Evolutionary conservation across 352 stramenopile genomes (phyloP), one percentile per base, ranked within the genome.

Genomic region (Phytophthora foliorum): DNA sequence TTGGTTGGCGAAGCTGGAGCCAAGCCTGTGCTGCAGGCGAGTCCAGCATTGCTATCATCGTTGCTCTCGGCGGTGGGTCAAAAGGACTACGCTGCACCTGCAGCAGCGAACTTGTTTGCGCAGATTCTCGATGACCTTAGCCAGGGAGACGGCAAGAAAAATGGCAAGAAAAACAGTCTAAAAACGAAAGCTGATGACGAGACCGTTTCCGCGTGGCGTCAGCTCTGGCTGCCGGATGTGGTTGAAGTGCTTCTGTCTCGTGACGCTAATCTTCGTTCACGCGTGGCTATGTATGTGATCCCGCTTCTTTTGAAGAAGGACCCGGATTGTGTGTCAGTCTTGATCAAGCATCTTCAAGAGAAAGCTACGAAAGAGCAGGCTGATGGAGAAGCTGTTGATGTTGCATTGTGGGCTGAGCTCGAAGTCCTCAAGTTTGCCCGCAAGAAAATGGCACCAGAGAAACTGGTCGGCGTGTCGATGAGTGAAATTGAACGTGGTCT

Each of bases 351-450:
- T 32, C 63, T 93, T n/a, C 82, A 86, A 49, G 24, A 52, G 1
- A 57, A 76, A 63, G 62, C 52, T 42, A 70, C 58, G 3, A 59
- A 50, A 10, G 56, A 72, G 8, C 59, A 65, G 2, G 32, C 38
- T 14, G 46, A 67, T 39, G 10, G 8, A 50, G 53, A 72, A 13
- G 44, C 72, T 48, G 74, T 72, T 4, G 80, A 93, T 66, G 71
- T 84, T 31, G 59, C 62, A 6, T 57, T 94, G 19, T 95, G 88
- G 88, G 83, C 84, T 32, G 80, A 92, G 48, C 73, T 95, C 17
- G 86, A 94, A 56, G 78, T 94, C 7, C 69, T 94, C 13, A 95
- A 95, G 68, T 87, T 88, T 71, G 88, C 88, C 13, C 81, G 88
- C 41, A 93, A 92, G 69, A 78, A 78, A 44, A 75, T 92, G 54